Evolutionary conservation across 1,284 basidiomycete species (phyloP).

Genomic region (Taiwanofungus camphoratus): DNA sequence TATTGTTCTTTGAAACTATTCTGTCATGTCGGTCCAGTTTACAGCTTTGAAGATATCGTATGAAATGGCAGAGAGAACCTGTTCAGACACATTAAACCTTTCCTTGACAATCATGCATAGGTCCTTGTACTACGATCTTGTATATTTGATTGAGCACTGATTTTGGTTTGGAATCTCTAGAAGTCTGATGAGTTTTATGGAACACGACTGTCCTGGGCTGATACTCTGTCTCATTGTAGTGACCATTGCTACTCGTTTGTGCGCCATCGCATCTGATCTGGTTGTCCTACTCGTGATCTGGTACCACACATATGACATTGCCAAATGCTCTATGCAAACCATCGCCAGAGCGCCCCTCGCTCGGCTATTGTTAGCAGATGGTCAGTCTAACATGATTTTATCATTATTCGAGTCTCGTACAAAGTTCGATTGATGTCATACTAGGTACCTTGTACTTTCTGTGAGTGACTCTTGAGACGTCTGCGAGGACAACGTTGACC

Average conservation of each 20-base stretch:
- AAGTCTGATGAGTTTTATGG: too few relatives aligned
- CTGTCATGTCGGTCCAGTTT: too few relatives aligned
- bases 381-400: not conserved
- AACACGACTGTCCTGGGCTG: too few relatives aligned
- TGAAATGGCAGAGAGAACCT: not conserved
- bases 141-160: too few relatives aligned
- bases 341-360: not conserved
- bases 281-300: conserved; percentile 2
- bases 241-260: conserved; percentile 1
- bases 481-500: too few relatives aligned
- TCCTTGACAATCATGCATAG: too few relatives aligned
- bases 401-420: too few relatives aligned
- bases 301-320: conserved; percentile 13
- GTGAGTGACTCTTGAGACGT: too few relatives aligned
- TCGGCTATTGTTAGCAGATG: not conserved
- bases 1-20: not conserved
- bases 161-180: too few relatives aligned
- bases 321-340: conserved; percentile 8
- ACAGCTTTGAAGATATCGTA: not conserved
- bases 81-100: not conserved
- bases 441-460: not conserved
- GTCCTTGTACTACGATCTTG: too few relatives aligned
- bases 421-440: not conserved
- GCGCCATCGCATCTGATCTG: not conserved
- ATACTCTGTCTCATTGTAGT: not conserved